Conservation (phyloP, 495 filamentous ascomycete species). For the Hypoxylon fuscum region DNA sequence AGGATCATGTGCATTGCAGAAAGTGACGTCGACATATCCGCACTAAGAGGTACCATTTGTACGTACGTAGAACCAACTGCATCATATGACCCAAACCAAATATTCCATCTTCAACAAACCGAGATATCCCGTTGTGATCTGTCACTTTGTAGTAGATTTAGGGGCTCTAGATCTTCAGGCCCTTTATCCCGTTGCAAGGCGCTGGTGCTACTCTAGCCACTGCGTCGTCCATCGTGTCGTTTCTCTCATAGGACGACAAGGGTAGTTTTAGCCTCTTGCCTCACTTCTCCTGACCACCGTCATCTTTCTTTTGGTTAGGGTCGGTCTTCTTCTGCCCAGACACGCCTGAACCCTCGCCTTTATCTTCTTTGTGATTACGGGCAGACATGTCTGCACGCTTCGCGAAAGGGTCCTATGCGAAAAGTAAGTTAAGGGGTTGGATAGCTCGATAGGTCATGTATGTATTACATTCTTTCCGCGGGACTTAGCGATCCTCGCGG, state of each 20-base stretch:
- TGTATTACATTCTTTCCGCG: conserved; percentile 50
- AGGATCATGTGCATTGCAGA: conserved; percentile 1
- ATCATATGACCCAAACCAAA: not conserved
- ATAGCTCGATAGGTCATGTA: not conserved
- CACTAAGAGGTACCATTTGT: conserved; percentile 18
- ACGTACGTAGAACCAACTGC: not conserved
- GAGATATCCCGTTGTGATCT: conserved; percentile 25
- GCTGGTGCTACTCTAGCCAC: not conserved
- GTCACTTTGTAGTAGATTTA: not conserved
- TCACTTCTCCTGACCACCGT: conserved; percentile 25
- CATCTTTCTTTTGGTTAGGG: conserved; percentile 21
- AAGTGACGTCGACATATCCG: conserved; percentile 27
- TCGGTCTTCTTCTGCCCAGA: conserved; percentile 21
- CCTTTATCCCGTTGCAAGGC: conserved; percentile 2
- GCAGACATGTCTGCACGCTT: conserved; percentile 55
- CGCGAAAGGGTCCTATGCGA: conserved; percentile 52
- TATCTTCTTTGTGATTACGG: conserved; percentile 46
- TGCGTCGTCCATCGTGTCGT: not conserved
- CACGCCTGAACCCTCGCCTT: conserved; percentile 20
- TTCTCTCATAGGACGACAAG: not conserved
- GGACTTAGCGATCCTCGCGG: conserved; percentile 53
- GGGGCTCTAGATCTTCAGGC: conserved; percentile 24
- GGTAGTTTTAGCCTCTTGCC: not conserved
- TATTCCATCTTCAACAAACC: conserved; percentile 12
- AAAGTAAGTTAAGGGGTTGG: conserved; percentile 20